phyloP scores from a whole-genome alignment of 192 early-diverging fungal species.

The Pilaira anomala region DNA sequence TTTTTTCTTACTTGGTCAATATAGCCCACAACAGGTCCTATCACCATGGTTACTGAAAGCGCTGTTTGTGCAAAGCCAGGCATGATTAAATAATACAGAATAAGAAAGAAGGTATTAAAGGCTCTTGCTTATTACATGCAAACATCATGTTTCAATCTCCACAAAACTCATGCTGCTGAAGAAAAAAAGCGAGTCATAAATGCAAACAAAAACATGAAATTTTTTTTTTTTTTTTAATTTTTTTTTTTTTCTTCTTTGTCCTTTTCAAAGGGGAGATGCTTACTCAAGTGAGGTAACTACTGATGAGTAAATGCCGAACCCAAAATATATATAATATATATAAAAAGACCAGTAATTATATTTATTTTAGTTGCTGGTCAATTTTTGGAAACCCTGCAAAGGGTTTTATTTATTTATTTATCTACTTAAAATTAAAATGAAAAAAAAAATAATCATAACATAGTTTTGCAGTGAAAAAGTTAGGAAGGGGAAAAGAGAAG shows the following conservation, averaged over 20 bases:
- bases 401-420: conserved; percentile 1
- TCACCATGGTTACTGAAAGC: conserved; percentile 48
- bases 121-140: conserved; percentile 3
- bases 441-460: not conserved
- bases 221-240: not conserved
- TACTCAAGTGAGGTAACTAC: conserved; percentile 17
- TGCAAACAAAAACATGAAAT: too few species aligned
- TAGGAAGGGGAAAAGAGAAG: not conserved
- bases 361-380: conserved; percentile 9
- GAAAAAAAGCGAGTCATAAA: too few species aligned
- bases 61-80: not conserved
- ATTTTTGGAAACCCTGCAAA: conserved; percentile 15
- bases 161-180: too few species aligned
- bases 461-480: not conserved
- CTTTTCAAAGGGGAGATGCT: conserved; percentile 22
- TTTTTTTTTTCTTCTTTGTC: conserved; percentile 10
- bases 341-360: not conserved
- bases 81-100: not conserved
- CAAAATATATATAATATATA: not conserved
- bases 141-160: too few species aligned
- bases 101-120: not conserved
- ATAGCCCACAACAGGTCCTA: conserved; percentile 57
- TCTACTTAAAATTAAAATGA: not conserved
- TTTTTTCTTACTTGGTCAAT: conserved; percentile 41
- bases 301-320: conserved; percentile 23